Evolutionary conservation across 2,329 filamentous ascomycete species (phyloP), one percentile per base, ranked within the genome.

Genomic region (Cladosporium sp.): DNA sequence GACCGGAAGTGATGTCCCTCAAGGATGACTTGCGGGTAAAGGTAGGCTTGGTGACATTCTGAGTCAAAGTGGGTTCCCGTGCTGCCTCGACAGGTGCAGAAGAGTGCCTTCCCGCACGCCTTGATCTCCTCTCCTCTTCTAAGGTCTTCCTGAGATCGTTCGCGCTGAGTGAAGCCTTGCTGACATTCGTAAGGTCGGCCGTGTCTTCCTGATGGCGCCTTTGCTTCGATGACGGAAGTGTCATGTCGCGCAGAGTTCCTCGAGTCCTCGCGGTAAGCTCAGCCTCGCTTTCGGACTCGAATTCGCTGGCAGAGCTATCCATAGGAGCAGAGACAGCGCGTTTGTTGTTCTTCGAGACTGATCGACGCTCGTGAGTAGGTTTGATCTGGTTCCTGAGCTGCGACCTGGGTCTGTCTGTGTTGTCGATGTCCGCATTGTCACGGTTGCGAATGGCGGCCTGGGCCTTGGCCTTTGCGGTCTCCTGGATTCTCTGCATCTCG

Each of bases 1-100:
- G 48, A 26, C 61, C 68, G 43, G 77, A 74, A 11, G 80, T 84
- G 5, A 79, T 69, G 62, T 86, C 83, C 66, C 83, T 85, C 69
- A 86, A 72, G 0, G 84, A 86, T 1, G 85, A 86, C 70, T 86
- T 86, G 60, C 83, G 83, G n/a, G 30, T 77, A 74, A 68, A 75
- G 80, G 26, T 76, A 73, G 59, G 74, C 74, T 69, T 77, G 79
- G 70, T 69, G 79, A 71, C 58, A 75, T 53, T 71, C 76, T 69
- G 76, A 78, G 23, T 73, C 21, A 63, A 21, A 72, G 80, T 82
- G 21, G 81, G 77, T 54, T 81, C 79, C 2, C 76, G 75, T 32
- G 66, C 65, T 8, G 39, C 56, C 6, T 54, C 49, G 18, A 63
- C 58, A 6, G 67, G 66, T 11, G 68, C 66, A 57, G 71, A 71